Evolutionary conservation across 768 basidiomycete genomes (phyloP), one percentile per base, ranked within the genome.

Genomic region (Galerina marginata): DNA sequence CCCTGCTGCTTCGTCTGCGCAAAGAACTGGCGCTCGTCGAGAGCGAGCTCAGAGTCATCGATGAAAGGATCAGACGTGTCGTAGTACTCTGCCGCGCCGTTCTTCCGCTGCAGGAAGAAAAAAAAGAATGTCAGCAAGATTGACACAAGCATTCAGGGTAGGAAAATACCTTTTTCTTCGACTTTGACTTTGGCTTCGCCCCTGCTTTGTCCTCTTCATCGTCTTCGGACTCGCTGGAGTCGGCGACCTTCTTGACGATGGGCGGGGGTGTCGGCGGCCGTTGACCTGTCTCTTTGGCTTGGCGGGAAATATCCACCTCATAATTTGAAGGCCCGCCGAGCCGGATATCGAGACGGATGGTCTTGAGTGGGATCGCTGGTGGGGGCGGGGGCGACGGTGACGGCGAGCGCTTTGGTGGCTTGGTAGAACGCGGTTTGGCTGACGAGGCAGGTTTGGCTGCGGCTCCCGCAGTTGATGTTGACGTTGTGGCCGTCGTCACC

Each of bases 41-140:
- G 77, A 25, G 86, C 89, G 57, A 96, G 80, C 70, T 99, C 96
- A 1, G 94, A 93, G 75, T 99, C 97, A 80, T 99, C 97, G 70
- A 99, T 97, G 78, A 99, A 99, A 0, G 93, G 91, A 76, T 99
- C 97, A 0, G 82, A 77, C 16, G 89, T 80, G 77, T 99, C 96
- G 80, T 99, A 99, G 68, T 95, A 93, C 70, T 91, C 92, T 20
- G 86, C 76, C 0, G 80, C 79, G 1, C 74, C 71, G 58, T 79
- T 83, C 69, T 86, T 88, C 78, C 81, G 63, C 67, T 63, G 56
- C 15, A 36, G 20, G 15, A 50, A n/a, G n/a, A 37, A 53, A 44
- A 11, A 40, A 15, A 44, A 45, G n/a, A 10, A 12, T 26, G 58
- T 36, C 23, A 55, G 51, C 16, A 37, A 56, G 36, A 56, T 9